Percentiles rank a stretch among this genome's conserved stretches.
Evolutionary conservation across 148 eudicot species (phyloP).

Genomic region (Simmondsia chinensis): DNA sequence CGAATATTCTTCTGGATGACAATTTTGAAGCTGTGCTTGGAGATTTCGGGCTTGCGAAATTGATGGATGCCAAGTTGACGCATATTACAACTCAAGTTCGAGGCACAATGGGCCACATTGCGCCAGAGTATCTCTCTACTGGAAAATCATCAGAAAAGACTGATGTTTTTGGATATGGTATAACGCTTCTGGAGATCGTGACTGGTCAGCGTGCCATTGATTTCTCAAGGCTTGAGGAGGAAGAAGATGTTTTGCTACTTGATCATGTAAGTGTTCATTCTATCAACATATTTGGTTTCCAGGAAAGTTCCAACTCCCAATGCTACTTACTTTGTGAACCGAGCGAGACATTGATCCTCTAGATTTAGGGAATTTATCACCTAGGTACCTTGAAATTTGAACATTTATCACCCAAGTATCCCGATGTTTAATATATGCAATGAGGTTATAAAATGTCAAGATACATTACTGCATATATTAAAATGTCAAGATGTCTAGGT

Average conservation of each 20-base stretch:
- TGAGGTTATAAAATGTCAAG: too few relatives aligned
- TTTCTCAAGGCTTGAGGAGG: slow-evolving; percentile 88
- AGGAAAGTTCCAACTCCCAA: too few relatives aligned
- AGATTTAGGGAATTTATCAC: too few relatives aligned
- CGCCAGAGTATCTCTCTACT: slow-evolving; percentile 87
- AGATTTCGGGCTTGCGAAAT: slow-evolving; percentile 82
- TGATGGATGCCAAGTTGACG: slow-evolving; percentile 66
- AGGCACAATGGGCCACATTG: slow-evolving; percentile 98
- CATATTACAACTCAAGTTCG: slow-evolving; percentile 90
- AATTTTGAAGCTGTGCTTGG: slow-evolving; percentile 81
- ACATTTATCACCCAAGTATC: too few relatives aligned
- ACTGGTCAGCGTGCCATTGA: slow-evolving; percentile 96
- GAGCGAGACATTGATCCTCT: too few relatives aligned
- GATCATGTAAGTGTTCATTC: slow-evolving; percentile 73
- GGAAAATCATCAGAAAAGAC: slow-evolving; percentile 96
- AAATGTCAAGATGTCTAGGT: too few relatives aligned
- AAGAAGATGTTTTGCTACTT: slow-evolving; percentile 80
- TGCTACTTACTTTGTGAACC: too few relatives aligned
- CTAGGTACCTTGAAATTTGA: too few relatives aligned
- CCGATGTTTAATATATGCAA: too few relatives aligned
- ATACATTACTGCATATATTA: too few relatives aligned
- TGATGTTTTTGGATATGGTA: slow-evolving; percentile 92
- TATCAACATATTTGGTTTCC: too few relatives aligned
- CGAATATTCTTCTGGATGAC: slow-evolving; percentile 79
- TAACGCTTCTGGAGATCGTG: slow-evolving; percentile 80